Evolutionary conservation across 345 rosid species (phyloP), one percentile per base, ranked within the genome.

Genomic region (Eucalyptus decipiens): DNA sequence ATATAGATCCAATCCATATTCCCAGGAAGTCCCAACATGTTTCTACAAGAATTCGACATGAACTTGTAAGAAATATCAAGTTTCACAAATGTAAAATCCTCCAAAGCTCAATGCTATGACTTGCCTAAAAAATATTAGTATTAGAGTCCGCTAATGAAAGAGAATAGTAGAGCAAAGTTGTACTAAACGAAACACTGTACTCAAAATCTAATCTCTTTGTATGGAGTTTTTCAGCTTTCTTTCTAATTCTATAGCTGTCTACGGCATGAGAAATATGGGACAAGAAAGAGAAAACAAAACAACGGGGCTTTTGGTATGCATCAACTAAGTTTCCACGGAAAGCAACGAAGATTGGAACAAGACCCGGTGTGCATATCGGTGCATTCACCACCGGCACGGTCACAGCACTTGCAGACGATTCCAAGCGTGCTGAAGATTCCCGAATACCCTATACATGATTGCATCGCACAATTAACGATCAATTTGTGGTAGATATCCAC

Each of bases 321-420:
- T 90, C 91, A 91, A 28, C 86, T 21, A 28, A 89, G 88, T 89
- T 92, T 94, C 96, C 97, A 95, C 2, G 97, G 96, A 86, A 89
- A 90, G 89, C 96, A 94, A 83, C 92, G 93, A 47, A 92, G 92
- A 42, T 93, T 86, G 47, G 91, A 72, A 87, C 97, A 95, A 52
- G 94, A 86, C 16, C 92, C 92, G 1, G 89, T 90, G 95, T 94
- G 92, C 12, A 90, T 86, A 76, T 56, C 45, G 50, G 86, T 85
- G 91, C 96, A 95, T 51, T 91, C 94, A 40, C 91, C 91, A 80
- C 88, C 92, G 48, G 5, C 54, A 9, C 80, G 91, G 58, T 93
- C 92, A 52, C 97, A 95, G 83, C 96, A 95, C 90, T 95, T 93
- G 92, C 97, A 95, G 15, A 90, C 92, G 49, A 95, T 89, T 69